phyloP scores from a whole-genome alignment of 768 basidiomycete genomes.

The Leccinum subtestaceum region DNA sequence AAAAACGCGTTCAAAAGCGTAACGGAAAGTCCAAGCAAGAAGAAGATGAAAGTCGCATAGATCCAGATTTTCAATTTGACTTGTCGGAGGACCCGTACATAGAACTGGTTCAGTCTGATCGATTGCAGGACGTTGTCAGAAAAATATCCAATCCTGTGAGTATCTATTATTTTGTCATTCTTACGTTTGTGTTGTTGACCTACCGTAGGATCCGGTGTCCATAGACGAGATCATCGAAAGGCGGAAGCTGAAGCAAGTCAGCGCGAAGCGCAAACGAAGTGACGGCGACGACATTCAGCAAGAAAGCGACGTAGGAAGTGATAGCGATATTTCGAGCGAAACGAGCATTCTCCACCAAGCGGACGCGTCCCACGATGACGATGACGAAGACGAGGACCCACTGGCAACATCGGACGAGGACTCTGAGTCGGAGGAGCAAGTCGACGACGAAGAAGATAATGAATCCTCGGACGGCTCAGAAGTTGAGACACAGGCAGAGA shows the following conservation, averaged over 20 bases:
- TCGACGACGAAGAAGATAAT: constrained; percentile 34
- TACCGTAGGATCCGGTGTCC: constrained; percentile 65
- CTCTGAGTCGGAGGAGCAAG: constrained; percentile 28
- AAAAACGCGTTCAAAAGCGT: constrained; percentile 39
- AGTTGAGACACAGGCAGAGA: constrained; percentile 53
- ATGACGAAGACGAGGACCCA: constrained; percentile 34
- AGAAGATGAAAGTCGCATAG: constrained; percentile 58
- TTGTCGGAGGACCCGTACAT: constrained; percentile 65
- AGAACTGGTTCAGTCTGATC: constrained; percentile 47
- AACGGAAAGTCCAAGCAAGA: constrained; percentile 28
- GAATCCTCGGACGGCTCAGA: constrained; percentile 62
- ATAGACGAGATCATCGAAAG: constrained; percentile 91
- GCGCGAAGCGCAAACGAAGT: constrained; percentile 62
- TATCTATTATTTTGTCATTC: constrained; percentile 17
- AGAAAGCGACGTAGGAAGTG: constrained; percentile 32
- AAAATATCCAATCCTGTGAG: constrained; percentile 59
- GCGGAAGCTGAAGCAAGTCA: constrained; percentile 43
- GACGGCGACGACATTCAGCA: constrained; percentile 37
- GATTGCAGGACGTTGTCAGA: constrained; percentile 57
- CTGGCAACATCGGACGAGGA: constrained; percentile 33
- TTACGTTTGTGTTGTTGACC: constrained; percentile 4
- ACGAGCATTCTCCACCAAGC: constrained; percentile 18
- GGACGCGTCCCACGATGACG: constrained; percentile 23
- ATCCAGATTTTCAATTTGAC: constrained; percentile 86
- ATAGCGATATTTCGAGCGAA: constrained; percentile 4